A percentile compares a stretch with the other conserved stretches of the same genome.
Evolutionary conservation across 371 early-diverging fungal genomes (phyloP).

Genomic region (Mucor mucedo): DNA sequence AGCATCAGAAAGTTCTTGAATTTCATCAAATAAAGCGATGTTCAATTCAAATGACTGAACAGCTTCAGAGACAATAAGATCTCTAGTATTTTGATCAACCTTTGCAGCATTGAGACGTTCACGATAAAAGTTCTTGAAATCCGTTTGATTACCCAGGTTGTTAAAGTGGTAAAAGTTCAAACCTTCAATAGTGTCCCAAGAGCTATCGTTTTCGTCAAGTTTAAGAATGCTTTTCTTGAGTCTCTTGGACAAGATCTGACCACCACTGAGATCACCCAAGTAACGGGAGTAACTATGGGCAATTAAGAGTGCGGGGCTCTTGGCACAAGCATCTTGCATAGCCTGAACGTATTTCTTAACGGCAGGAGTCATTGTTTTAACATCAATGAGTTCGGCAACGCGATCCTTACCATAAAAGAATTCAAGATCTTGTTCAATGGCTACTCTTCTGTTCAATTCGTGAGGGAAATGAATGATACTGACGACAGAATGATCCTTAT

Average conservation of each 20-base stretch:
- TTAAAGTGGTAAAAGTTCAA: constrained; percentile 58
- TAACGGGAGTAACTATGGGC: constrained; percentile 69
- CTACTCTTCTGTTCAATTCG: constrained; percentile 52
- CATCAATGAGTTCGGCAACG: constrained; percentile 39
- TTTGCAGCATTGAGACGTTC: constrained; percentile 55
- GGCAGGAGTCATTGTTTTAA: constrained; percentile 57
- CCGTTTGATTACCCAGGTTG: constrained; percentile 56
- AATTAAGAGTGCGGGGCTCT: constrained; percentile 58
- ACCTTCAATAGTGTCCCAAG: constrained; percentile 53
- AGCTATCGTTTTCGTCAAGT: constrained; percentile 37
- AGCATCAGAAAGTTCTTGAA: constrained; percentile 45
- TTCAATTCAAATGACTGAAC: constrained; percentile 51
- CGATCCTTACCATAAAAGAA: constrained; percentile 59
- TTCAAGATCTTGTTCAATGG: constrained; percentile 57
- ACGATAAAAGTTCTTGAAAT: constrained; percentile 64
- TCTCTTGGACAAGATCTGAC: constrained; percentile 63
- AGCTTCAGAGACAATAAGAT: constrained; percentile 49
- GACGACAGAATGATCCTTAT: constrained; percentile 56
- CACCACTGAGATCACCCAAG: constrained; percentile 68
- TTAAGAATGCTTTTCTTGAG: constrained; percentile 56
- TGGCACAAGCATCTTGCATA: constrained; percentile 49
- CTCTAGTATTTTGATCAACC: constrained; percentile 37
- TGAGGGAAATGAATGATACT: constrained; percentile 60
- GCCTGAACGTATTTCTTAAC: constrained; percentile 54
- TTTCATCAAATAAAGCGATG: constrained; percentile 53